Conservation (phyloP, 495 filamentous ascomycete species). For the Penicillium cataractarum region DNA sequence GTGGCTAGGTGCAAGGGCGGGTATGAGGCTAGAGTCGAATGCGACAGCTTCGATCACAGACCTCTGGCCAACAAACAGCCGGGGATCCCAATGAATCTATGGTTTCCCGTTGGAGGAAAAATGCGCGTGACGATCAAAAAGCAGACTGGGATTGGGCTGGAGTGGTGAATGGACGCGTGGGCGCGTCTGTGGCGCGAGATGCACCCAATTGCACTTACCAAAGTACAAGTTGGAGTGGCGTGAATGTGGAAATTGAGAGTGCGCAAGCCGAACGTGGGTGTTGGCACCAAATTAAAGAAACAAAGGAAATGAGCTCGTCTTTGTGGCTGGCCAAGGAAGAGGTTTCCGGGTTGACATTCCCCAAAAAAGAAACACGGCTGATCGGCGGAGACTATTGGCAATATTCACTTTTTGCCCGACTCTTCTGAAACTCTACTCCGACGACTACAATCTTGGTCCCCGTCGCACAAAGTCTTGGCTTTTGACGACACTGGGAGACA, state of each 20-base stretch:
- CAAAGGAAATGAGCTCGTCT: neutral
- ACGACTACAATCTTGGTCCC: neutral
- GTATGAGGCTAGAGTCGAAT: conserved; percentile 19
- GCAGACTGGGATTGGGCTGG: conserved; percentile 2
- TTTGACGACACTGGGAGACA: neutral
- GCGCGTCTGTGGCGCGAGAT: conserved; percentile 5
- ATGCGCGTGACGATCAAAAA: conserved; percentile 6
- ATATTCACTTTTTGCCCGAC: neutral
- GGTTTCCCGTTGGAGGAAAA: neutral
- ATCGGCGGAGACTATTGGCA: conserved; percentile 20
- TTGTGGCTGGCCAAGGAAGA: conserved; percentile 11
- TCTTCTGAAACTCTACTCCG: conserved; percentile 4
- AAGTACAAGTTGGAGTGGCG: neutral
- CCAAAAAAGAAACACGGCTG: neutral
- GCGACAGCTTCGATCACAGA: conserved; percentile 1
- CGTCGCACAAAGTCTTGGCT: neutral
- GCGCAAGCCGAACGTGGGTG: neutral
- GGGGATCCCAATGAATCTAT: conserved; percentile 10
- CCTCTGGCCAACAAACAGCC: neutral
- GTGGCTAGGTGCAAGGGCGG: conserved; percentile 5
- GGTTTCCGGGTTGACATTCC: conserved; percentile 18
- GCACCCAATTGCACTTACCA: conserved; percentile 3
- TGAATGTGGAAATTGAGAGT: conserved; percentile 1
- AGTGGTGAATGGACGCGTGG: neutral
- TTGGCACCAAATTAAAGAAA: neutral